A percentile compares a stretch with the other conserved stretches of the same genome.
Conservation (phyloP, 352 stramenopile genomes). For the Pythium folliculosum region DNA sequence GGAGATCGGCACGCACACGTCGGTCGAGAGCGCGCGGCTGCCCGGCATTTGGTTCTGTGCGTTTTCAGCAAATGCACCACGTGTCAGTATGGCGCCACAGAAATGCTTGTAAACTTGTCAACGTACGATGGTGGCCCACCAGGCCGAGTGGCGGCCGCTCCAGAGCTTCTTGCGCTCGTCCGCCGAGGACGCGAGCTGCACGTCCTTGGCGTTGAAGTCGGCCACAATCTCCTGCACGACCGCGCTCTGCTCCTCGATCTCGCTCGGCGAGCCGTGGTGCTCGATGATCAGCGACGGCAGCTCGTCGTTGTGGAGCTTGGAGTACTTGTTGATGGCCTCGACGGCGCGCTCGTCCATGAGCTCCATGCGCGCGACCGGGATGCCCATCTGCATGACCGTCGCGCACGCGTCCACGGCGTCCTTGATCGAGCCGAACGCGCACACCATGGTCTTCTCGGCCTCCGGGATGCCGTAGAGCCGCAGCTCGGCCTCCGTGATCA, state of each 20-base stretch:
- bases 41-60: constrained; percentile 68
- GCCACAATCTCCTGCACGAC: constrained; percentile 85
- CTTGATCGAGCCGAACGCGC: constrained; percentile 92
- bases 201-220: constrained; percentile 83
- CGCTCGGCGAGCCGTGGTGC: constrained; percentile 81
- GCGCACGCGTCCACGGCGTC: constrained; percentile 83
- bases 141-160: constrained; percentile 83
- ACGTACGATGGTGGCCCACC: constrained; percentile 82
- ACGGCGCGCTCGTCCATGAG: constrained; percentile 85
- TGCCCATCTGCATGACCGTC: constrained; percentile 88
- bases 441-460: constrained; percentile 90
- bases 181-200: constrained; percentile 66
- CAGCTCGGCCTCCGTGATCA: constrained; percentile 96
- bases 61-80: constrained; percentile 12
- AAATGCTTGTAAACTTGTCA: neutral
- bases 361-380: constrained; percentile 86
- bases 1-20: constrained; percentile 97
- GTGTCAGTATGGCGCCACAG: neutral
- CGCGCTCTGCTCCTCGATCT: constrained; percentile 88
- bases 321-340: constrained; percentile 85
- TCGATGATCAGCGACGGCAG: constrained; percentile 95
- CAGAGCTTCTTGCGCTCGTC: constrained; percentile 87
- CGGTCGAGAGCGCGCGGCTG: constrained; percentile 88
- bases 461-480: constrained; percentile 93
- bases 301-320: constrained; percentile 74